phyloP scores from a whole-genome alignment of 2,329 filamentous ascomycete species.

The Diaporthe destruens region DNA sequence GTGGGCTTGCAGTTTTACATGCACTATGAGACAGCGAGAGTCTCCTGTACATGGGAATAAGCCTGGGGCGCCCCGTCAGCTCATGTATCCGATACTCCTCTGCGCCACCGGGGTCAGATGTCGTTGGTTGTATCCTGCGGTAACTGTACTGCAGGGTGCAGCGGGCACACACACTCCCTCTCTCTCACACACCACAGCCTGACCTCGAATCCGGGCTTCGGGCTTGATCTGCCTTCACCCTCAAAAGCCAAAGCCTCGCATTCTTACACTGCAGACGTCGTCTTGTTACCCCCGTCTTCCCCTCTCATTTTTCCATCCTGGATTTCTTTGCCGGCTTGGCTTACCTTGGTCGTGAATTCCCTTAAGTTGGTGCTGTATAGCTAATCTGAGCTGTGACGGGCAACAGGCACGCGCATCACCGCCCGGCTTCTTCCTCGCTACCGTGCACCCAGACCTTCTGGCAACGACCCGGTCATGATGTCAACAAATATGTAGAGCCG shows the following conservation, averaged over 20 bases:
- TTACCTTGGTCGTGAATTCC: background rate
- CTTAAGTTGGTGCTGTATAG: background rate
- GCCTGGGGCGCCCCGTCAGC: conserved; percentile 19
- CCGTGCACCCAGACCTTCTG: conserved; percentile 27
- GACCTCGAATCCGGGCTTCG: conserved; percentile 36
- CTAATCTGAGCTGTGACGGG: conserved; percentile 29
- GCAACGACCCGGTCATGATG: conserved; percentile 13
- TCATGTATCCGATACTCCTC: conserved; percentile 39
- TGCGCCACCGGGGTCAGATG: conserved; percentile 31
- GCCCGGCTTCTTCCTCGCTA: conserved; percentile 18
- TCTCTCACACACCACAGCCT: conserved; percentile 38
- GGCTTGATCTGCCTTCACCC: conserved; percentile 38
- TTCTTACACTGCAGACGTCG: conserved; percentile 33
- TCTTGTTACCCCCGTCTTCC: conserved; percentile 31
- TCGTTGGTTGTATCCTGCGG: conserved; percentile 40
- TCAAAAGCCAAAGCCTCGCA: conserved; percentile 39
- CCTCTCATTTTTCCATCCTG: conserved; percentile 23
- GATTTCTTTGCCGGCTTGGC: conserved; percentile 18
- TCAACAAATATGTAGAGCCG: conserved; percentile 37
- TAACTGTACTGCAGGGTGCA: conserved; percentile 41
- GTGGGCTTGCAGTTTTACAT: conserved; percentile 38
- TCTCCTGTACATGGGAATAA: conserved; percentile 33
- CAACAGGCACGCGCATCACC: conserved; percentile 21
- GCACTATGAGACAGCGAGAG: conserved; percentile 33
- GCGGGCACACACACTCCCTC: conserved; percentile 31